Evolutionary conservation across 306 rosid species (phyloP).

Genomic region (Quercus rubra): DNA sequence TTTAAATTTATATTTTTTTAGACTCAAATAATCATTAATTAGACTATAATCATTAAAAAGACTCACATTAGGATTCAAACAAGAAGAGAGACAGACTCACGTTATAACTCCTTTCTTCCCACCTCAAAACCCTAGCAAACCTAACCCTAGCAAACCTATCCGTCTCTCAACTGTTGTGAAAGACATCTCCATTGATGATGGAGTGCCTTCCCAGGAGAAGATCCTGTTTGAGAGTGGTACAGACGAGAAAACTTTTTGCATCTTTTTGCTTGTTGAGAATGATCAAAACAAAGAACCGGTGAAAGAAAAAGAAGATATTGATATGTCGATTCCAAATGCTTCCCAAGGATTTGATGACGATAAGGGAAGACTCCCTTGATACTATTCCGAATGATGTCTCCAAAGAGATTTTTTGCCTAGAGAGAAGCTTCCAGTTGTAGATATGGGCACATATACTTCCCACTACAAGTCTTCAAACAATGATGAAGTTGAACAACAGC

Average conservation of each 20-base stretch:
- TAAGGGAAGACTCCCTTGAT: slow-evolving; percentile 12
- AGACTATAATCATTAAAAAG: too few relatives aligned
- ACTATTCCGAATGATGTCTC: slow-evolving; percentile 22
- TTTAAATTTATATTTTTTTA: too few relatives aligned
- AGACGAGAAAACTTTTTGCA: slow-evolving; percentile 32
- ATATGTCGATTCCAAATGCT: slow-evolving; percentile 6
- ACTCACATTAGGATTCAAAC: too few relatives aligned
- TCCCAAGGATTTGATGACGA: slow-evolving; percentile 27
- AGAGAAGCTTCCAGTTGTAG: slow-evolving; percentile 15
- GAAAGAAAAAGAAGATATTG: slow-evolving; percentile 26
- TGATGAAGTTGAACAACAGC: slow-evolving; percentile 21
- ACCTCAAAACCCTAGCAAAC: too few relatives aligned
- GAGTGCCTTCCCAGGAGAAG: slow-evolving; percentile 46
- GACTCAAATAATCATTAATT: too few relatives aligned
- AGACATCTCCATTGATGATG: slow-evolving; percentile 80
- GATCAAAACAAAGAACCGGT: slow-evolving; percentile 12
- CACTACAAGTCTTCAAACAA: slow-evolving; percentile 19
- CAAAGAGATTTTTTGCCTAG: slow-evolving; percentile 14
- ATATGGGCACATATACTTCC: slow-evolving; percentile 5
- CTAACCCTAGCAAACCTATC: too few relatives aligned
- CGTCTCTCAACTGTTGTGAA: slow-evolving; percentile 34
- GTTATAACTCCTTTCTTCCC: too few relatives aligned
- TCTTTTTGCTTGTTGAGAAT: slow-evolving; percentile 22
- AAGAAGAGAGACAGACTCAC: too few relatives aligned
- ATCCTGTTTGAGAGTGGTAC: slow-evolving; percentile 32